A percentile compares a stretch with the other conserved stretches of the same genome.
phyloP scores from a whole-genome alignment of 192 early-diverging fungal genomes.

The Backusella psychrophila region DNA sequence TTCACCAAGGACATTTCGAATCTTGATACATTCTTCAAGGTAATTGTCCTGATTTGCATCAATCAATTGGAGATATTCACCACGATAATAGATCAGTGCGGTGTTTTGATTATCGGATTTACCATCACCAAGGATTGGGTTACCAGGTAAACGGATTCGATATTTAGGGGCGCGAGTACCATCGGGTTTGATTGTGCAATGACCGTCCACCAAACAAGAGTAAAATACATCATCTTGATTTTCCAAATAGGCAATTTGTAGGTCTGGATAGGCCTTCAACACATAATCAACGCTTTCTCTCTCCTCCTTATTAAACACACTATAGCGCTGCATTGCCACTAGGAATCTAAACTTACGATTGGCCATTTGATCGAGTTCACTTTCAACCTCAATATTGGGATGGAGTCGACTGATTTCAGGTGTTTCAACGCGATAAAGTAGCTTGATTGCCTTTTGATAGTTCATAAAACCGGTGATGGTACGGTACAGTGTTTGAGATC shows the following conservation, averaged over 20 bases:
- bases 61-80: slow-evolving; percentile 84
- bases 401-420: slow-evolving; percentile 42
- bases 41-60: slow-evolving; percentile 95
- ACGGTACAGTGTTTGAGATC: slow-evolving; percentile 85
- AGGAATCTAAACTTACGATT: slow-evolving; percentile 81
- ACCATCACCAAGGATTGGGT: slow-evolving; percentile 89
- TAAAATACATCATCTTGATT: slow-evolving; percentile 56
- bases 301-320: slow-evolving; percentile 76
- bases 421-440: slow-evolving; percentile 78
- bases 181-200: slow-evolving; percentile 61
- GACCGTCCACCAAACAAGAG: slow-evolving; percentile 76
- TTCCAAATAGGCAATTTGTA: slow-evolving; percentile 83
- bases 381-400: slow-evolving; percentile 59
- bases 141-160: slow-evolving; percentile 76
- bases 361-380: slow-evolving; percentile 66
- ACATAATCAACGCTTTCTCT: slow-evolving; percentile 73
- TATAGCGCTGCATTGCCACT: slow-evolving; percentile 81
- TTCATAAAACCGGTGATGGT: slow-evolving; percentile 89
- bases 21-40: slow-evolving; percentile 86
- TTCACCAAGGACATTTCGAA: slow-evolving; percentile 81
- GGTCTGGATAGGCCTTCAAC: slow-evolving; percentile 69
- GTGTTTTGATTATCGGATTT: slow-evolving; percentile 93
- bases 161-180: slow-evolving; percentile 77
- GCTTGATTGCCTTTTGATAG: slow-evolving; percentile 81
- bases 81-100: slow-evolving; percentile 79